Evolutionary conservation across 169 alveolate species (phyloP).

Genomic region (Cryptosporidium sp.): DNA sequence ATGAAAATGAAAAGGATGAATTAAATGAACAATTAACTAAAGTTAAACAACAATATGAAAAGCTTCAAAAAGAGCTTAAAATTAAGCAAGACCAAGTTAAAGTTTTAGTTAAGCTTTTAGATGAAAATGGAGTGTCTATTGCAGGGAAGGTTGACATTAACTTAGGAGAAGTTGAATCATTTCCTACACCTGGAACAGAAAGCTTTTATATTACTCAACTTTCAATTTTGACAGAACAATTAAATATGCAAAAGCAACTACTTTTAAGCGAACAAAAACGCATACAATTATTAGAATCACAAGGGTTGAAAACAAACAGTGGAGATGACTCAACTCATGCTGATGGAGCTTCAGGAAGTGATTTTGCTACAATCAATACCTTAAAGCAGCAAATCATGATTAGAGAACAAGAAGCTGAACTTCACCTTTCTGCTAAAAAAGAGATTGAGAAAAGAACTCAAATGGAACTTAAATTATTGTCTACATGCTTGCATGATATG

Average conservation of each 20-base stretch:
- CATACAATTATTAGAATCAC: conserved; percentile 68
- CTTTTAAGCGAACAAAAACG: conserved; percentile 67
- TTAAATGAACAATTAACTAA: not conserved
- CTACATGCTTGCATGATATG: conserved; percentile 76
- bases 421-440: conserved; percentile 52
- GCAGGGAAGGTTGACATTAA: conserved; percentile 39
- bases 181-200: conserved; percentile 52
- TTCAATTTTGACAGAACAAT: conserved; percentile 51
- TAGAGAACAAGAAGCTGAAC: conserved; percentile 74
- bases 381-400: conserved; percentile 67
- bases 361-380: conserved; percentile 24
- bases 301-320: not conserved
- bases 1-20: conserved; percentile 40
- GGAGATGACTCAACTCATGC: conserved; percentile 5
- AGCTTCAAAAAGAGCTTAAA: conserved; percentile 24
- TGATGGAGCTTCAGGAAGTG: conserved; percentile 2
- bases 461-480: conserved; percentile 49
- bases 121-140: conserved; percentile 38
- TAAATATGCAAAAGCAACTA: conserved; percentile 55
- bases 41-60: conserved; percentile 34
- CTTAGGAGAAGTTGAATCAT: conserved; percentile 17
- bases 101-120: conserved; percentile 28
- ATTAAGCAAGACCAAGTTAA: conserved; percentile 40
- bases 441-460: conserved; percentile 66
- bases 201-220: conserved; percentile 57